Evolutionary conservation across 495 filamentous ascomycete species (phyloP).

Genomic region (Stereocaulon alpinum): DNA sequence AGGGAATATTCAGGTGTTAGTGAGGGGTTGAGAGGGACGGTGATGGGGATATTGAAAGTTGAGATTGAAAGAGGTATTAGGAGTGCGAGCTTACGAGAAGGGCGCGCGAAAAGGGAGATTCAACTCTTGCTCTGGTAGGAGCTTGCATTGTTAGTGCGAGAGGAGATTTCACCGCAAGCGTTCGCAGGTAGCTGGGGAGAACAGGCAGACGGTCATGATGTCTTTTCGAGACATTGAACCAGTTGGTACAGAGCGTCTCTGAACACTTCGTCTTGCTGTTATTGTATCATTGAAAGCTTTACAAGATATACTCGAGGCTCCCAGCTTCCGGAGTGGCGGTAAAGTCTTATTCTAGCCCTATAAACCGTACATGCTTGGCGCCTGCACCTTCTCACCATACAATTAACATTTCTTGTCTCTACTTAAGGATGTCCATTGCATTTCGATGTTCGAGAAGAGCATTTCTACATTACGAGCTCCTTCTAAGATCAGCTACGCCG

Average conservation of each 20-base stretch:
- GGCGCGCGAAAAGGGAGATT: constrained; percentile 16
- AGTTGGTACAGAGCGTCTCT: too few species aligned
- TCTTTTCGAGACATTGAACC: not conserved
- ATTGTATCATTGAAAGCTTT: too few species aligned
- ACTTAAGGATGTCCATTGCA: too few species aligned
- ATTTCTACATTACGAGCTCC: not conserved
- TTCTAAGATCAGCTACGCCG: not conserved
- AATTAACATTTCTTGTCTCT: too few species aligned
- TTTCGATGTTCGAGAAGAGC: not conserved
- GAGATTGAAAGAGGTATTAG: not conserved
- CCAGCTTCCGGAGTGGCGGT: too few species aligned
- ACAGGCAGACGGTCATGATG: not conserved
- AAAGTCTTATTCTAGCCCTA: too few species aligned
- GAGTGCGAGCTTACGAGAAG: constrained; percentile 13
- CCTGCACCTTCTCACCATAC: too few species aligned
- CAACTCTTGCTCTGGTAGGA: not conserved
- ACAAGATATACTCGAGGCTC: too few species aligned
- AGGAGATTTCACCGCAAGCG: not conserved
- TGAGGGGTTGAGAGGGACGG: not conserved
- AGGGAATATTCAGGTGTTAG: not conserved
- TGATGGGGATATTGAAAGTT: not conserved
- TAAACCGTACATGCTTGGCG: too few species aligned
- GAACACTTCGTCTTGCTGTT: too few species aligned
- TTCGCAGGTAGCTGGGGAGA: not conserved
- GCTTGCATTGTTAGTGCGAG: not conserved